phyloP scores from a whole-genome alignment of 2,329 filamentous ascomycete species.

The Colletotrichum tabaci region DNA sequence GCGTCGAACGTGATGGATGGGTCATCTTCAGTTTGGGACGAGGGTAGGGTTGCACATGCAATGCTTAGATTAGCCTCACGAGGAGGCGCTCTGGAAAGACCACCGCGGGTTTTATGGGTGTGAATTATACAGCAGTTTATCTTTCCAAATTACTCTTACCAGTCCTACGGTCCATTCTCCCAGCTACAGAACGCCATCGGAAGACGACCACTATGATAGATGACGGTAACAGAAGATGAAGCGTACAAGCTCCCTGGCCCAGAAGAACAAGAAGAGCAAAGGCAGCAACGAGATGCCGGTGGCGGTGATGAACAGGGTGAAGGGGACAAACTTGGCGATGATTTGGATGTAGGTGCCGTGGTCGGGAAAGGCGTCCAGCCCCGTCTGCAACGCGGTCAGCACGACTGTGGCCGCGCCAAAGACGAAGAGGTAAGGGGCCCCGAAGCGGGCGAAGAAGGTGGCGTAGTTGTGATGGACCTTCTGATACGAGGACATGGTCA shows the following conservation, averaged over 20 bases:
- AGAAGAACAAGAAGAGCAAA: conserved; percentile 1
- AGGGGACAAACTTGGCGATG: not conserved
- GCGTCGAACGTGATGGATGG: too few species aligned
- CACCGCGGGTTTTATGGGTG: too few species aligned
- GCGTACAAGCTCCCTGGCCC: not conserved
- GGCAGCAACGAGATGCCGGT: not conserved
- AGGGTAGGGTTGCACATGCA: too few species aligned
- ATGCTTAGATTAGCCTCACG: too few species aligned
- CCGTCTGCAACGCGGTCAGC: not conserved
- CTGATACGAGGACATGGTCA: not conserved
- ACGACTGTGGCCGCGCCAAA: not conserved
- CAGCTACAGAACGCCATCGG: not conserved
- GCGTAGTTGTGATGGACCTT: conserved; percentile 1
- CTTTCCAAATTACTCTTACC: too few species aligned
- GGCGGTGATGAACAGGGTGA: not conserved
- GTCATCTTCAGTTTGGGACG: too few species aligned
- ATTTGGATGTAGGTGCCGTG: not conserved
- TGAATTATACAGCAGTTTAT: too few species aligned
- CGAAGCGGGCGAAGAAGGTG: not conserved
- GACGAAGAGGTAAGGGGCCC: not conserved
- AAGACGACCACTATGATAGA: not conserved
- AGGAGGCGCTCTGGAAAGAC: too few species aligned
- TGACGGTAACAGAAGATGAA: not conserved
- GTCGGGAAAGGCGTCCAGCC: not conserved
- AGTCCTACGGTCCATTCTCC: too few species aligned